Conservation (phyloP, 495 filamentous ascomycete genomes). For the Massariosphaeria phaeospora region DNA sequence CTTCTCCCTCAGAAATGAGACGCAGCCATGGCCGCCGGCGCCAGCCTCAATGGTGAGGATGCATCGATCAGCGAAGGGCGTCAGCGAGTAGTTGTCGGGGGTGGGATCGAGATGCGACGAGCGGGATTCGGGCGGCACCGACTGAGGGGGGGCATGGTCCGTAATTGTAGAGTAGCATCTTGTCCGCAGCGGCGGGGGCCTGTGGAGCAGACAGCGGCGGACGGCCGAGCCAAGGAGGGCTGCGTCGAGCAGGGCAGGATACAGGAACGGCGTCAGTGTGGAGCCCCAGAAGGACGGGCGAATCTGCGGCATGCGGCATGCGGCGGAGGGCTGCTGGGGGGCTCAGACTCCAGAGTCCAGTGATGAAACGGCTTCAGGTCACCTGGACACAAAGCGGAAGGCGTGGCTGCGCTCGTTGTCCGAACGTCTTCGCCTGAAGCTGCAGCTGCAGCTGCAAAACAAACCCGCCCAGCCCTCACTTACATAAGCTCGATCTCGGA, state of each 20-base stretch:
- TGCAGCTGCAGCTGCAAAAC: too few species aligned
- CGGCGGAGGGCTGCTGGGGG: not conserved
- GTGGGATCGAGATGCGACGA: slow-evolving; percentile 66
- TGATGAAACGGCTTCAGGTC: too few species aligned
- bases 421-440: too few species aligned
- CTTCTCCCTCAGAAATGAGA: slow-evolving; percentile 87
- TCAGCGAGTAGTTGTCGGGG: slow-evolving; percentile 73
- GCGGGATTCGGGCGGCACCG: not conserved
- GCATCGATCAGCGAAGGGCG: slow-evolving; percentile 83
- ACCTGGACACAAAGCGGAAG: too few species aligned
- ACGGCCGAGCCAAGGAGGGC: slow-evolving; percentile 39
- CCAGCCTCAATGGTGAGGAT: slow-evolving; percentile 70
- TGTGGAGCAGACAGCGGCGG: slow-evolving; percentile 32
- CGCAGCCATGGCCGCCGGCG: slow-evolving; percentile 80
- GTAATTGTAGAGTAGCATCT: slow-evolving; percentile 31
- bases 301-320: slow-evolving; percentile 15
- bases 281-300: slow-evolving; percentile 27
- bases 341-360: too few species aligned
- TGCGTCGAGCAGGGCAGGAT: slow-evolving; percentile 51
- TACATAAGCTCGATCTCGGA: too few species aligned
- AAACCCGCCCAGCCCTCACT: too few species aligned
- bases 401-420: too few species aligned
- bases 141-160: not conserved
- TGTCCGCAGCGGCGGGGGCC: slow-evolving; percentile 11
- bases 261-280: slow-evolving; percentile 61